Evolutionary conservation across 2,329 filamentous ascomycete genomes (phyloP).

Genomic region (Sporothrix euskadiensis): DNA sequence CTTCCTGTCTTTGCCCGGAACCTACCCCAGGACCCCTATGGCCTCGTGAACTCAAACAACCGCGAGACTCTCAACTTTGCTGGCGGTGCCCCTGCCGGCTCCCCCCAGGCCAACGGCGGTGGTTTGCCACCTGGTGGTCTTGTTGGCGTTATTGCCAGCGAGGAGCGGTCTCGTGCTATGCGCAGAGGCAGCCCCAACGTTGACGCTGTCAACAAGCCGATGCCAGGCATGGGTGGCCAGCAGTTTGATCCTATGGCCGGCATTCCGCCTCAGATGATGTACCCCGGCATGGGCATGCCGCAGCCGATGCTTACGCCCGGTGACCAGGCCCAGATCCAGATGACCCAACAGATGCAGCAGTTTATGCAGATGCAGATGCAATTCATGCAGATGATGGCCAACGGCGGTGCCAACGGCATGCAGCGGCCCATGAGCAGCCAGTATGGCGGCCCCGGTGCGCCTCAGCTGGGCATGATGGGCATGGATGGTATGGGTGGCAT

Average conservation of each 20-base stretch:
- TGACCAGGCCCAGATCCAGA: constrained; percentile 75
- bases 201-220: constrained; percentile 48
- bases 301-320: constrained; percentile 53
- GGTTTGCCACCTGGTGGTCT: constrained; percentile 70
- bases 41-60: constrained; percentile 69
- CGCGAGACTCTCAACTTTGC: constrained; percentile 74
- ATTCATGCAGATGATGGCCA: constrained; percentile 80
- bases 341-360: constrained; percentile 80
- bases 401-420: constrained; percentile 36
- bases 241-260: constrained; percentile 53
- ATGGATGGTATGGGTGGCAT: constrained; percentile 42
- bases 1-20: constrained; percentile 82
- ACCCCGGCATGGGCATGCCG: constrained; percentile 43
- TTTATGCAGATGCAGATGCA: constrained; percentile 96
- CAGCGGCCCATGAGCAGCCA: constrained; percentile 32
- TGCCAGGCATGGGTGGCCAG: constrained; percentile 37
- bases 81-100: constrained; percentile 47
- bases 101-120: constrained; percentile 31
- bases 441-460: constrained; percentile 35
- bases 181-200: constrained; percentile 75
- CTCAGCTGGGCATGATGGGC: constrained; percentile 45
- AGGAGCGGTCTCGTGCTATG: constrained; percentile 77
- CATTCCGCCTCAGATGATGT: constrained; percentile 55
- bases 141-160: constrained; percentile 82
- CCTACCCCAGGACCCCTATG: constrained; percentile 81